Percentiles rank a stretch among this genome's conserved stretches.
phyloP scores from a whole-genome alignment of 495 filamentous ascomycete species.

The Apodospora peruviana region DNA sequence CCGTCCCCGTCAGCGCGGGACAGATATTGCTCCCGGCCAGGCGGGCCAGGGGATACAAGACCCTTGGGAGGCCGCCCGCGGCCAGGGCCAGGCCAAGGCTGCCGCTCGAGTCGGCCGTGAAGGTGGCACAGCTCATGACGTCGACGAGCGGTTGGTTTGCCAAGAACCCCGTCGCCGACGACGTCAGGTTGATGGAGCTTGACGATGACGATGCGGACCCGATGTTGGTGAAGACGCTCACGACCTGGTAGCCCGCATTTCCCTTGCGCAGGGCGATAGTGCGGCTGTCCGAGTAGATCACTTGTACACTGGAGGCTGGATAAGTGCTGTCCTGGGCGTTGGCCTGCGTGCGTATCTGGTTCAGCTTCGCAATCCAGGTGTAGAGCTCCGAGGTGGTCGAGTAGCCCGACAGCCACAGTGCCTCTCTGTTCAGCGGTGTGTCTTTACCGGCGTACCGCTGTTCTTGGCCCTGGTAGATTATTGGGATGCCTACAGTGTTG shows the following conservation, averaged over 20 bases:
- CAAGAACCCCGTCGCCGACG: slow-evolving; percentile 36
- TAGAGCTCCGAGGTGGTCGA: slow-evolving; percentile 55
- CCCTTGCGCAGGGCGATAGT: slow-evolving; percentile 66
- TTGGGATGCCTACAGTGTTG: slow-evolving; percentile 30
- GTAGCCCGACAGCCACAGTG: slow-evolving; percentile 66
- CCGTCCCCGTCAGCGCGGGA: slow-evolving; percentile 10
- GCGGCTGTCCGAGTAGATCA: slow-evolving; percentile 50
- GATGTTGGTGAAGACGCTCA: slow-evolving; percentile 57
- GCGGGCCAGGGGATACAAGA: slow-evolving; percentile 38
- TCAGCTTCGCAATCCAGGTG: slow-evolving; percentile 44
- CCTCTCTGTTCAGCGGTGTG: slow-evolving; percentile 66
- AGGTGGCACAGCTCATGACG: slow-evolving; percentile 42
- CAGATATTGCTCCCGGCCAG: slow-evolving; percentile 38
- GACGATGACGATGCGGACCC: slow-evolving; percentile 41
- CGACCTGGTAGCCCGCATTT: slow-evolving; percentile 42
- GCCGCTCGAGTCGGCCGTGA: slow-evolving; percentile 40
- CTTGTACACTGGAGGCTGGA: slow-evolving; percentile 46
- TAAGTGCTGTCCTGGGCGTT: slow-evolving; percentile 42
- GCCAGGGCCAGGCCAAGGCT: slow-evolving; percentile 40
- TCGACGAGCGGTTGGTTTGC: slow-evolving; percentile 38
- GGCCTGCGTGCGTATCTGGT: slow-evolving; percentile 55
- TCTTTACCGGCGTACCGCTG: slow-evolving; percentile 57
- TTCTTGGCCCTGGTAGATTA: slow-evolving; percentile 58
- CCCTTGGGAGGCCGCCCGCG: slow-evolving; percentile 45
- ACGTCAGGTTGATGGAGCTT: slow-evolving; percentile 42